Evolutionary conservation across 192 early-diverging fungal species (phyloP), one percentile per base, ranked within the genome.

Genomic region (Funneliformis geosporum): DNA sequence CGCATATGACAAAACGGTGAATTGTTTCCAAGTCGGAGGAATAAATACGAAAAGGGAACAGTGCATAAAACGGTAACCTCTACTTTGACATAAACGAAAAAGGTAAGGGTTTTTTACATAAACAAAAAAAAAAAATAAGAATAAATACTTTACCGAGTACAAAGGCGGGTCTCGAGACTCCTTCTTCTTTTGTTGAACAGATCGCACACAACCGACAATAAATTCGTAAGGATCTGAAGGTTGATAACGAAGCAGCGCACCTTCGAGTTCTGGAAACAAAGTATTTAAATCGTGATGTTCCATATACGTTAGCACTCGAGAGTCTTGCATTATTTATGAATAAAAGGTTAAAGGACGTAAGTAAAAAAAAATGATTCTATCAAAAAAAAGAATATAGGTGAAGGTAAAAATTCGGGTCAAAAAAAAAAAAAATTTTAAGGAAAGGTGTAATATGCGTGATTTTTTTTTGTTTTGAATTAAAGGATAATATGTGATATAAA

Each of bases 181-280:
- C 65, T 47, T 78, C 76, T 78, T 78, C 27, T 55, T 64, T 42
- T 78, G 76, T 43, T 78, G 76, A 55, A 78, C 44, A 18, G 61
- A 25, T 44, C 28, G 42, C 16, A 78, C 28, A 67, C 76, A 78
- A 67, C 64, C 64, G 44, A 78, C 60, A 33, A 67, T 14, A 40
- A 64, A 78, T 8, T 78, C 76, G 6, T 28, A 65, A 50, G 66
- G 64, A 67, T 47, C 76, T 23, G 33, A 44, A n/a, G 76, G 76
- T 27, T 78, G 64, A 65, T 78, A 65, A 61, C 66, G 62, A 5
- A 44, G 64, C 66, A 78, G 47, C 42, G 33, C 76, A 78, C 76
- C 76, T 78, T 78, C 60, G 18, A 78, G 60, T n/a, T 78, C 76
- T 21, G 42, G 18, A 39, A 78, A 50, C 43, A 78, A 40, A 39